Conservation (phyloP, 345 rosid genomes). For the Carallia pectinifolia region DNA sequence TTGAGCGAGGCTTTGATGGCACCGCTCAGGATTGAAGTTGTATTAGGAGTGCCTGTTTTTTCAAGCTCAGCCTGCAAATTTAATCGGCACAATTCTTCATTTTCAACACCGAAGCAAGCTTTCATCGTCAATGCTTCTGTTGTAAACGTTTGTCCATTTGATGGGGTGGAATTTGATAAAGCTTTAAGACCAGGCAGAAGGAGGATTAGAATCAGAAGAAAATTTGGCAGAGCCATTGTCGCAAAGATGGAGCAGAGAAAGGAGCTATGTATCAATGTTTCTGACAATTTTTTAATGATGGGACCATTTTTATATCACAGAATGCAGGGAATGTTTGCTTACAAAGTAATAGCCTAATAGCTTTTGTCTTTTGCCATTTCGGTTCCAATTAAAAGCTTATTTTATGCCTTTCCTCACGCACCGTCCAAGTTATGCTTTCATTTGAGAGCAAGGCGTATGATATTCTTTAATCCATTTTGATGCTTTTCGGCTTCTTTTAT, state of each 20-base stretch:
- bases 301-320: conserved; percentile 19
- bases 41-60: conserved; percentile 25
- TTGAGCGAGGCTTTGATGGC: conserved; percentile 57
- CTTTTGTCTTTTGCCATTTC: conserved; percentile 19
- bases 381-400: conserved; percentile 27
- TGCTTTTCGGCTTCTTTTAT: not conserved
- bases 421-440: conserved; percentile 65
- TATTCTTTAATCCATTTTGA: conserved; percentile 20
- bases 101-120: conserved; percentile 48
- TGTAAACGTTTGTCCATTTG: conserved; percentile 30
- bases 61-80: conserved; percentile 41
- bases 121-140: conserved; percentile 39
- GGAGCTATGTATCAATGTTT: not conserved
- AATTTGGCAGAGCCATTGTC: conserved; percentile 40
- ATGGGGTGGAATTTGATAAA: conserved; percentile 23
- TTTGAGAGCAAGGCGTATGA: conserved; percentile 16
- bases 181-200: conserved; percentile 38
- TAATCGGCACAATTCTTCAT: conserved; percentile 50
- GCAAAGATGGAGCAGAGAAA: conserved; percentile 18
- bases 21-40: conserved; percentile 53
- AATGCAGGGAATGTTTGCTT: conserved; percentile 46
- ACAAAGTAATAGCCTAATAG: conserved; percentile 38
- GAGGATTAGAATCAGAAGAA: conserved; percentile 35
- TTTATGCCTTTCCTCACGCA: conserved; percentile 36
- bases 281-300: not conserved